These are phyloP conservation scores for Suillus clintonianus DNA, from an alignment of 768 basidiomycete species.

Conservation along the genomic window DNA sequence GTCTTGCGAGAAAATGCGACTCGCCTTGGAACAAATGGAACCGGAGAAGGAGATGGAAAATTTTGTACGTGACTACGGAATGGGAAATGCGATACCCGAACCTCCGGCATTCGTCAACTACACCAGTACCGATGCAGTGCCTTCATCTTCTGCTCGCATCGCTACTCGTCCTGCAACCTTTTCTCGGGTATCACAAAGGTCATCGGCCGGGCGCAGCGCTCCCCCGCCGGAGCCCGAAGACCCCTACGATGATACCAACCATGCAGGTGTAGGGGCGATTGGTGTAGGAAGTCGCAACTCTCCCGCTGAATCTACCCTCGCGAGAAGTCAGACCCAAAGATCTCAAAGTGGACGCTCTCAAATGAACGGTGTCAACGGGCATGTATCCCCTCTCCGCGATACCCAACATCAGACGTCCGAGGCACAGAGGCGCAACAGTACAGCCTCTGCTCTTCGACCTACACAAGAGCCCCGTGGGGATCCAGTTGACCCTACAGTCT, in stretches of 20 bases:
- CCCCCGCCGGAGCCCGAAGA: conserved; percentile 45
- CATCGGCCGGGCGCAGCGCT: conserved; percentile 17
- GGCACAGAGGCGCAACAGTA: conserved; percentile 28
- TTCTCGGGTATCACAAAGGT: conserved; percentile 40
- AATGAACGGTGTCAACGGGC: conserved; percentile 33
- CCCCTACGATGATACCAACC: conserved; percentile 48
- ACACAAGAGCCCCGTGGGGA: conserved; percentile 51
- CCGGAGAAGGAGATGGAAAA: conserved; percentile 84
- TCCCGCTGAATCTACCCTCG: conserved; percentile 29
- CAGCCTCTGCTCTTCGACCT: conserved; percentile 24
- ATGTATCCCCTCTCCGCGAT: conserved; percentile 24
- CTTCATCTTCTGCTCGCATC: conserved; percentile 57
- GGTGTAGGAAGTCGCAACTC: conserved; percentile 42
- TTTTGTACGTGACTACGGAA: conserved; percentile 88
- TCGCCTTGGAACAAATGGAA: conserved; percentile 87
- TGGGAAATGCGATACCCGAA: conserved; percentile 86
- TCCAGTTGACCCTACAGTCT: conserved; percentile 61
- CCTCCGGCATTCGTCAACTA: conserved; percentile 87
- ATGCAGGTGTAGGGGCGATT: conserved; percentile 73
- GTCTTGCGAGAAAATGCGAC: conserved; percentile 90
- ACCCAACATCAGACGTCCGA: conserved; percentile 19
- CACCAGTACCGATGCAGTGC: conserved; percentile 62
- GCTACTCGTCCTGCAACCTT: conserved; percentile 62
- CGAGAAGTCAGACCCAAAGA: conserved; percentile 32
- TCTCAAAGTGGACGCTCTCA: conserved; percentile 33